A percentile compares a stretch with the other conserved stretches of the same genome.
phyloP scores from a whole-genome alignment of 768 basidiomycete species.

The Amanita phalloides region DNA sequence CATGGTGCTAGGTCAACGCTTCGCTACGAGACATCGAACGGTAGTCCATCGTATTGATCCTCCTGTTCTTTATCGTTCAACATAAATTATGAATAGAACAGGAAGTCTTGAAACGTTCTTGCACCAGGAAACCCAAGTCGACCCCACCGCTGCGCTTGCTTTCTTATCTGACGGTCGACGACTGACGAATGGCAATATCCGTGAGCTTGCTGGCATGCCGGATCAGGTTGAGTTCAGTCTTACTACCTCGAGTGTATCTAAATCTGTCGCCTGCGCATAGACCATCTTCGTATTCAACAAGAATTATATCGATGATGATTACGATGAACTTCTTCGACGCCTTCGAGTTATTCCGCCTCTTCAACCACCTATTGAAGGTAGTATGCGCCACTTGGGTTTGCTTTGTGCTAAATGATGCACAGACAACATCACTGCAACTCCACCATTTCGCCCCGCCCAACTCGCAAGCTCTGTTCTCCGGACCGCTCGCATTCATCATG shows the following conservation, averaged over 20 bases:
- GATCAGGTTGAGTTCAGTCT: conserved; percentile 50
- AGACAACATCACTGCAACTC: conserved; percentile 58
- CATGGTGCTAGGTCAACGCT: conserved; percentile 39
- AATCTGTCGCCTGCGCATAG: conserved; percentile 18
- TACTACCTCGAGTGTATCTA: not conserved
- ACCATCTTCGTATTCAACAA: conserved; percentile 82
- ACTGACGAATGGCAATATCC: conserved; percentile 57
- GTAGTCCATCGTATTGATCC: conserved; percentile 17
- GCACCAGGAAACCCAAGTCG: conserved; percentile 60
- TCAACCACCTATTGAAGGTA: conserved; percentile 68
- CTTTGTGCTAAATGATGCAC: conserved; percentile 1
- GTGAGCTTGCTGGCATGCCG: conserved; percentile 64
- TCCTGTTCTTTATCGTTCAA: conserved; percentile 2
- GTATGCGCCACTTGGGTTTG: conserved; percentile 7
- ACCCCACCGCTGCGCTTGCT: conserved; percentile 58
- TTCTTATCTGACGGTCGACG: conserved; percentile 76
- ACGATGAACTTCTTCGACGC: conserved; percentile 54
- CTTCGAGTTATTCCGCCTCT: conserved; percentile 50
- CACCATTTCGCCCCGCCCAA: conserved; percentile 60
- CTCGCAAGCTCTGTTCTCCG: conserved; percentile 58
- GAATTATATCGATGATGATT: conserved; percentile 58
- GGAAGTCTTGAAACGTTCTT: conserved; percentile 66
- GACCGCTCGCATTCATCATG: conserved; percentile 53
- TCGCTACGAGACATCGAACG: conserved; percentile 70
- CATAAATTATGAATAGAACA: conserved; percentile 25